These are phyloP conservation scores for Oryza australiensis DNA, from an alignment of 176 grass and related monocot genomes.

Conservation along the genomic window DNA sequence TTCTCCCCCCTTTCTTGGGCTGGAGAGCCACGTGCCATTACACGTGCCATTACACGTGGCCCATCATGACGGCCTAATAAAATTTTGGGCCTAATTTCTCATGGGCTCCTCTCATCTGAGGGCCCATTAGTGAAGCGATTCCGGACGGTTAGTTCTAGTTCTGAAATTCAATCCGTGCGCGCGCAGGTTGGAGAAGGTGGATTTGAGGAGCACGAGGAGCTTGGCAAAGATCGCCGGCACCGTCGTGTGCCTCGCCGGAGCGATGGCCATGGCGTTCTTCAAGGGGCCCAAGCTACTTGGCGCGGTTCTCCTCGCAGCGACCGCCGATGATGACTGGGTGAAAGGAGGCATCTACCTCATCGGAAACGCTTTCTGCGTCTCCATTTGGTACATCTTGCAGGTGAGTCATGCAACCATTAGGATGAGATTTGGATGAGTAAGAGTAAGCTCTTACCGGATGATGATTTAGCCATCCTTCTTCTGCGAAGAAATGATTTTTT, in stretches of 20 bases:
- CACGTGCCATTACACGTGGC: neutral
- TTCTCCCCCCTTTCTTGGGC: neutral
- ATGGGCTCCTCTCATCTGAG: neutral
- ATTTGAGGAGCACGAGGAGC: conserved; percentile 40
- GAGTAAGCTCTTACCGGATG: neutral
- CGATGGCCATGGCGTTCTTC: conserved; percentile 61
- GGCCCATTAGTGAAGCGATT: neutral
- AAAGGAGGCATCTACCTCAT: conserved; percentile 54
- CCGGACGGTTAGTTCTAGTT: neutral
- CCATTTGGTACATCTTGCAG: conserved; percentile 71
- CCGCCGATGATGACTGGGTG: conserved; percentile 33
- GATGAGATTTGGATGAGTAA: neutral
- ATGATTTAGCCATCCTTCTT: neutral
- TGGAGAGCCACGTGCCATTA: neutral
- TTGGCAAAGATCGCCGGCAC: conserved; percentile 61
- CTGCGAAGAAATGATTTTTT: neutral
- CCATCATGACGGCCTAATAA: neutral
- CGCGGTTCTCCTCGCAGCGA: neutral
- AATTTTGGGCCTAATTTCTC: neutral
- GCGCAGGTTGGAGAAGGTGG: conserved; percentile 58
- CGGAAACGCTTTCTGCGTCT: conserved; percentile 47
- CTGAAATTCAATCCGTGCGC: neutral
- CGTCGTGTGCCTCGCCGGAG: conserved; percentile 56
- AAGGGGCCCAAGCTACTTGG: conserved; percentile 57
- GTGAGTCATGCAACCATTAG: neutral